A percentile compares a stretch with the other conserved stretches of the same genome.
Evolutionary conservation across 2,329 filamentous ascomycete genomes (phyloP).

Genomic region (Ceratocystis harringtonii): DNA sequence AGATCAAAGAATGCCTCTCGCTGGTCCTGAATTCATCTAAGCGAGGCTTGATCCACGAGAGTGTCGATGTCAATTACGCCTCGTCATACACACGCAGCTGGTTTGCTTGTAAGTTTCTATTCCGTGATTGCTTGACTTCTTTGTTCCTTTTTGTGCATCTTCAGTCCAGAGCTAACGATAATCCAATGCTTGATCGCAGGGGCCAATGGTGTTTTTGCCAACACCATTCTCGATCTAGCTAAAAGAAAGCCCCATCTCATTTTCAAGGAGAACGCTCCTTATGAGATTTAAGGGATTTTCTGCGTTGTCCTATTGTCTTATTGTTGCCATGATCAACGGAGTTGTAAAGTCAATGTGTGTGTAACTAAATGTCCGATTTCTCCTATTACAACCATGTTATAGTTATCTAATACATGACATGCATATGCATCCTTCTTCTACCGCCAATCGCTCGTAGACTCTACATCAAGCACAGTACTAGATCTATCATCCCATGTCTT

Average conservation of each 20-base stretch:
- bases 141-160: not conserved
- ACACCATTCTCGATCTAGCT: conserved; percentile 79
- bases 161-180: not conserved
- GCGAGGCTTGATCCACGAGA: conserved; percentile 81
- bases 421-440: not conserved
- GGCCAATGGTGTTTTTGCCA: conserved; percentile 93
- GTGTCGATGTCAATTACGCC: conserved; percentile 59
- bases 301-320: not conserved
- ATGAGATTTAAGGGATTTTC: conserved; percentile 29
- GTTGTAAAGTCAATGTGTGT: not conserved
- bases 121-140: not conserved
- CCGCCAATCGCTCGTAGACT: conserved; percentile 12
- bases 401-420: not conserved
- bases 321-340: not conserved
- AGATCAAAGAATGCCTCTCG: conserved; percentile 60
- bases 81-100: conserved; percentile 72
- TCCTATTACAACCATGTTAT: too few relatives aligned
- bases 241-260: conserved; percentile 77
- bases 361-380: too few relatives aligned
- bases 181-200: conserved; percentile 26
- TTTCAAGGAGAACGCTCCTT: conserved; percentile 49
- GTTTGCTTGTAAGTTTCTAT: conserved; percentile 59
- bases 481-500: conserved; percentile 23
- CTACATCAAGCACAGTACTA: not conserved
- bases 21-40: conserved; percentile 60